These are phyloP conservation scores for Entelexis paramagnoliae DNA, from an alignment of 1,139 yeast species.

Conservation along the genomic window DNA sequence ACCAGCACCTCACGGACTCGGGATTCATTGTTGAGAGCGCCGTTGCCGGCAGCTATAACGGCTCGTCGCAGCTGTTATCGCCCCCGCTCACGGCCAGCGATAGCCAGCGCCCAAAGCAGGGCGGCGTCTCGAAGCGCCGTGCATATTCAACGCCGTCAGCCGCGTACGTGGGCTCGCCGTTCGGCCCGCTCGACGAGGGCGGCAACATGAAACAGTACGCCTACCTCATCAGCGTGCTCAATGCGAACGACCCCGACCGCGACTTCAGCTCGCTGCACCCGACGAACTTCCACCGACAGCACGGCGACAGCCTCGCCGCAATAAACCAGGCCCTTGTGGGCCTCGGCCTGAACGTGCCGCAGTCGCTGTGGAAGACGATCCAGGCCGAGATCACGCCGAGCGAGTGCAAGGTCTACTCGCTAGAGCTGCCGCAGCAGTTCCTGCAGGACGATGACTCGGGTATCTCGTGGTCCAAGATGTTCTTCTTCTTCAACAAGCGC, in stretches of 20 bases:
- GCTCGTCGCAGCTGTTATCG: slow-evolving; percentile 21
- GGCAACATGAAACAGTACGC: slow-evolving; percentile 85
- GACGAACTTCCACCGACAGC: slow-evolving; percentile 50
- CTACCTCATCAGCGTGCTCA: slow-evolving; percentile 76
- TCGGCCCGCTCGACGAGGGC: slow-evolving; percentile 80
- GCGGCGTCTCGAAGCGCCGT: slow-evolving; percentile 22
- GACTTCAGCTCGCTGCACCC: slow-evolving; percentile 87
- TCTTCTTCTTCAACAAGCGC: slow-evolving; percentile 86
- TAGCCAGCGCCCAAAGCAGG: slow-evolving; percentile 4
- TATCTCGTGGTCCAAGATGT: slow-evolving; percentile 80
- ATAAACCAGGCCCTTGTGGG: slow-evolving; percentile 74
- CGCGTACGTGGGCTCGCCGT: slow-evolving; percentile 48
- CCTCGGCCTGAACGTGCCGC: slow-evolving; percentile 48
- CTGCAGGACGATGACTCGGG: slow-evolving; percentile 60
- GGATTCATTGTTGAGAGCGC: slow-evolving; percentile 35
- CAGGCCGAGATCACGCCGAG: slow-evolving; percentile 75
- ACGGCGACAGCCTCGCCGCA: slow-evolving; percentile 28
- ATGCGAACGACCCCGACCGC: slow-evolving; percentile 91
- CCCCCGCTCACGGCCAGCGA: slow-evolving; percentile 17
- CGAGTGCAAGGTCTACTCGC: slow-evolving; percentile 66
- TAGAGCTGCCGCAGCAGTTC: slow-evolving; percentile 70
- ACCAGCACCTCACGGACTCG: slow-evolving; percentile 55
- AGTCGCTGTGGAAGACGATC: slow-evolving; percentile 82
- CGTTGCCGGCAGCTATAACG: slow-evolving; percentile 20
- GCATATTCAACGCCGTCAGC: slow-evolving; percentile 24